Base-by-base conservation (phyloP, 257 asterid species). In the Solanum tarapatanum region DNA sequence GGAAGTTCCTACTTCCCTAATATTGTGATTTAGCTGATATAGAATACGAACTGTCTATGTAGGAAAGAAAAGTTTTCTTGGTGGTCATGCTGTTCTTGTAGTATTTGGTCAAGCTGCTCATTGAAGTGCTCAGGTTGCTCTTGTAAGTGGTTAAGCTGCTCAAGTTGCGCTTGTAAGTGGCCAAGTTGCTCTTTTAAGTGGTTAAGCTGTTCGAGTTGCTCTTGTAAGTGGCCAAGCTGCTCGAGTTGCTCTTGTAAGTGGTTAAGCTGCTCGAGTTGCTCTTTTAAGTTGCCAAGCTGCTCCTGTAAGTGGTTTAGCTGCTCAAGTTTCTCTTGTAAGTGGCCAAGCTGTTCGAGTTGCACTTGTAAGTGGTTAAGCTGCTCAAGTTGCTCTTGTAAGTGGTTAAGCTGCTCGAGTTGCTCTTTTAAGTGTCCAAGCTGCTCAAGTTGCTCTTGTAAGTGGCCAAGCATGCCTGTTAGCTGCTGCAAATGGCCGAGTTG, bases 61-160 rank as follows among this genome's bases (percentile, higher is more conserved):
- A 80, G 85, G 33, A 17, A 48, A 80, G 51, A 28, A 3, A 80
- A 28, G 41, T 80, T 28, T 80, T 80, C 85, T 45, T 45, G 85
- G 85, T 80, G 69, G 69, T 45, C 69, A 17, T 45, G 66, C 26
- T 48, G 69, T 48, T 48, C 39, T 80, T 80, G 85, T 80, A 80
- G 85, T 45, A 26, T 26, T 2, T 51, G 68, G 37, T 24, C 85
- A 48, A 45, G 41, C 69, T 80, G 41, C 85, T 45, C 41, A 11
- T 45, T 80, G 64, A 80, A 80, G 66, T 80, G 84, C 84, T 80
- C 84, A 16, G 68, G 85, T 28, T 80, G 85, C 85, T 80, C 85
- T 17, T 80, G 26, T 43, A 76, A 39, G 19, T 76, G 83, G 83
- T 39, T 76, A 76, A 76, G 60, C 83, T 51, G 62, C 62, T 51